Evolutionary conservation across 176 grass and related monocot genomes (phyloP).

Genomic region (Eragrostis nindensis): DNA sequence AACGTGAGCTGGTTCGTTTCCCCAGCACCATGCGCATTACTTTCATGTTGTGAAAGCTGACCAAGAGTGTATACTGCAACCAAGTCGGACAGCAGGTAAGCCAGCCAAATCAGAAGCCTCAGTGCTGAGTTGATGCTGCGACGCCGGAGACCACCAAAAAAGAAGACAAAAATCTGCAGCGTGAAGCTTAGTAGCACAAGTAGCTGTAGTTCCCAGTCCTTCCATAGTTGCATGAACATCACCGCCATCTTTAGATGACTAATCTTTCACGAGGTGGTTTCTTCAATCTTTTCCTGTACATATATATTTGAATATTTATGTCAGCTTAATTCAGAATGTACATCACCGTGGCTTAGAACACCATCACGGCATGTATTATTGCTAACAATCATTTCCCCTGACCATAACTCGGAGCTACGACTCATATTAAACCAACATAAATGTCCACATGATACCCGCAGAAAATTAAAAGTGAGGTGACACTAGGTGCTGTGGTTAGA

Average conservation of each 20-base stretch:
- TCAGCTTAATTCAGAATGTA: too few species aligned
- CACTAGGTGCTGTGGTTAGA: too few species aligned
- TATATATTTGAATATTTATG: too few species aligned
- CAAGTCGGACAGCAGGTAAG: not conserved
- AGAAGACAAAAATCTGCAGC: not conserved
- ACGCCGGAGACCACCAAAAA: not conserved
- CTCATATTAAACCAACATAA: too few species aligned
- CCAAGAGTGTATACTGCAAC: not conserved
- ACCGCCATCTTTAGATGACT: not conserved
- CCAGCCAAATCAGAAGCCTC: slow-evolving; percentile 9
- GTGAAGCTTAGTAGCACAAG: slow-evolving; percentile 8
- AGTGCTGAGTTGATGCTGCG: slow-evolving; percentile 4
- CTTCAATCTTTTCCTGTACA: not conserved
- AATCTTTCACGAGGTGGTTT: not conserved
- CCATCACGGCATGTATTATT: too few species aligned
- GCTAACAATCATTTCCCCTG: too few species aligned
- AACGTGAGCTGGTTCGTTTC: too few species aligned
- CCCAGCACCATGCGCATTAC: not conserved
- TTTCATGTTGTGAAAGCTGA: not conserved
- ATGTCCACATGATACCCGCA: too few species aligned
- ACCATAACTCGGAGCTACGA: too few species aligned
- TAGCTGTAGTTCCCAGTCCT: not conserved
- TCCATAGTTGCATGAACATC: slow-evolving; percentile 5
- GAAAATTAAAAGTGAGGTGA: too few species aligned
- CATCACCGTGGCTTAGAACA: too few species aligned